phyloP scores from a whole-genome alignment of 306 rosid species.

The Crotalaria pallida region DNA sequence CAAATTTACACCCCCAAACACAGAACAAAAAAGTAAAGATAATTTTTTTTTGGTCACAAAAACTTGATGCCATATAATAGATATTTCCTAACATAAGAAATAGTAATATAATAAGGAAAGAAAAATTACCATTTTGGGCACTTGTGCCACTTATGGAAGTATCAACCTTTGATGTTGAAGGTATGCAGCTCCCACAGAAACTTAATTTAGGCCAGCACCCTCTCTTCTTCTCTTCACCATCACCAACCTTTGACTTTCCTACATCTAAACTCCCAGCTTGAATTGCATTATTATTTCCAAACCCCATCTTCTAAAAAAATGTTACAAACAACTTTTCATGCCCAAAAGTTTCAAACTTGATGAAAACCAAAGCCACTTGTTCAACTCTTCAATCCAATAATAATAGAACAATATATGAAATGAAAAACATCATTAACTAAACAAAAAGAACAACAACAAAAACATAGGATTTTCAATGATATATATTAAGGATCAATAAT shows the following conservation, averaged over 20 bases:
- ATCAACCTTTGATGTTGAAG: slow-evolving; percentile 86
- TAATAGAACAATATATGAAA: slow-evolving; percentile 3
- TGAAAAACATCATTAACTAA: background rate
- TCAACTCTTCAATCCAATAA: background rate
- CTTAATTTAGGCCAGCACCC: slow-evolving; percentile 62
- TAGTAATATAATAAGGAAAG: background rate
- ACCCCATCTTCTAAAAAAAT: slow-evolving; percentile 56
- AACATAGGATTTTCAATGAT: background rate
- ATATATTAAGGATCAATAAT: background rate
- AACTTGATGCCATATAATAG: slow-evolving; percentile 8
- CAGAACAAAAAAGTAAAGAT: background rate
- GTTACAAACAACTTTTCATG: slow-evolving; percentile 25
- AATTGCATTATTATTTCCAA: slow-evolving; percentile 53
- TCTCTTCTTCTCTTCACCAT: slow-evolving; percentile 41
- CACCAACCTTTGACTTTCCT: slow-evolving; percentile 54
- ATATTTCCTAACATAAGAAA: slow-evolving; percentile 1
- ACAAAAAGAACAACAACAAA: background rate
- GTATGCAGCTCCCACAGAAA: slow-evolving; percentile 59
- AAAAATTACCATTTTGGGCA: slow-evolving; percentile 51
- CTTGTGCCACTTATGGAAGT: slow-evolving; percentile 55
- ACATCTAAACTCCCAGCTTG: slow-evolving; percentile 62
- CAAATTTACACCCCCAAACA: slow-evolving; percentile 18
- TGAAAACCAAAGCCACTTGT: background rate
- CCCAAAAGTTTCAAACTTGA: slow-evolving; percentile 22
- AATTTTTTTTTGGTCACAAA: slow-evolving; percentile 2